Conservation (phyloP, 1,284 basidiomycete species). For the Omphalotus olearius region DNA sequence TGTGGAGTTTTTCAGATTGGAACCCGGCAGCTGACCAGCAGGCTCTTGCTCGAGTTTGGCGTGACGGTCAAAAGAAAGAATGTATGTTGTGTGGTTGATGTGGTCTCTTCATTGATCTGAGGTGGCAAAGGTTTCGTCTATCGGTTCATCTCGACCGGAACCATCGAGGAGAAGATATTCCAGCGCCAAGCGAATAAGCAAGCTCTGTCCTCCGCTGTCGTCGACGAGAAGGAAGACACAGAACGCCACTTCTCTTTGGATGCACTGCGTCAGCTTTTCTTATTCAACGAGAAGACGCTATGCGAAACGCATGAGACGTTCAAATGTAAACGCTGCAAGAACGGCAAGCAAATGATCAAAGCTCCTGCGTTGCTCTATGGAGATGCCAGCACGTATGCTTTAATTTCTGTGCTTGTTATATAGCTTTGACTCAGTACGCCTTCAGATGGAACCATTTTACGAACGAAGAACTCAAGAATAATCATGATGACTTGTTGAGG, state of each 20-base stretch:
- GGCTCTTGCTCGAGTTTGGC: slow-evolving; percentile 97
- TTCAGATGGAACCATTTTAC: slow-evolving; percentile 96
- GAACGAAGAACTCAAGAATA: slow-evolving; percentile 81
- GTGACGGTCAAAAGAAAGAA: slow-evolving; percentile 99
- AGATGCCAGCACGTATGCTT: slow-evolving; percentile 91
- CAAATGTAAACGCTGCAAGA: slow-evolving; percentile 94
- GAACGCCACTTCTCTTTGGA: slow-evolving; percentile 95
- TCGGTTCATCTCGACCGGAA: slow-evolving; percentile 95
- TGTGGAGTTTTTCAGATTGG: slow-evolving; percentile 65
- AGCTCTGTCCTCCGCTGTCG: slow-evolving; percentile 93
- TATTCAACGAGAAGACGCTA: slow-evolving; percentile 83
- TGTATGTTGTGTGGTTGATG: slow-evolving; percentile 49
- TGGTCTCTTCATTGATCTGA: not conserved
- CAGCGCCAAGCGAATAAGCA: slow-evolving; percentile 96
- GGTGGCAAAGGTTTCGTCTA: slow-evolving; percentile 82
- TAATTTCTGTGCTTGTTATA: not conserved
- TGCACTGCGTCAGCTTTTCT: slow-evolving; percentile 87
- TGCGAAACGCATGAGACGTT: slow-evolving; percentile 98
- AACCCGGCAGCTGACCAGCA: slow-evolving; percentile 99
- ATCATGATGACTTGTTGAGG: slow-evolving; percentile 94
- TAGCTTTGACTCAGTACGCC: slow-evolving; percentile 2
- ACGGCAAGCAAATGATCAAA: slow-evolving; percentile 84
- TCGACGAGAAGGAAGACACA: slow-evolving; percentile 95
- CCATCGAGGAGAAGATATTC: slow-evolving; percentile 99
- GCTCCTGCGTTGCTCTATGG: slow-evolving; percentile 89